phyloP scores from a whole-genome alignment of 2,329 filamentous ascomycete species.

The Colletotrichum lupini region DNA sequence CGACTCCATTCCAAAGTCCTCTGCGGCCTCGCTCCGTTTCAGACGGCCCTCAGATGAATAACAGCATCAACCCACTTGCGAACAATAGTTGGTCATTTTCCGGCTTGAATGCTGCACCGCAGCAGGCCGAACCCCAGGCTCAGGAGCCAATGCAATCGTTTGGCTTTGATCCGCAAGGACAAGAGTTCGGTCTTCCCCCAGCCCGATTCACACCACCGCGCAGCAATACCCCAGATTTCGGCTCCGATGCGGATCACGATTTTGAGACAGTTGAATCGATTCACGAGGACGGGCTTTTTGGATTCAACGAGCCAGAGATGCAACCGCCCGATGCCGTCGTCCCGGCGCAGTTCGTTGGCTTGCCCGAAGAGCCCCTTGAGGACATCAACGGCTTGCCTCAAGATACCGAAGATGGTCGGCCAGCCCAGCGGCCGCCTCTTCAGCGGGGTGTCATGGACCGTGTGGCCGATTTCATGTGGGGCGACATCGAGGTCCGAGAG shows the following conservation, averaged over 20 bases:
- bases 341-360: background rate
- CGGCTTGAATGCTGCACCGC: constrained; percentile 45
- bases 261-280: background rate
- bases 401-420: constrained; percentile 22
- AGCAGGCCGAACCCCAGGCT: background rate
- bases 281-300: background rate
- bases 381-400: constrained; percentile 6
- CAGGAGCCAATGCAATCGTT: constrained; percentile 1
- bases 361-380: background rate
- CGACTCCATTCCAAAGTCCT: constrained; percentile 29
- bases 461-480: constrained; percentile 72
- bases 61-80: constrained; percentile 62
- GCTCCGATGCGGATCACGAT: constrained; percentile 1
- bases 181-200: background rate
- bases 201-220: constrained; percentile 2
- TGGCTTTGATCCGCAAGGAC: background rate
- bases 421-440: constrained; percentile 31
- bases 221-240: constrained; percentile 12
- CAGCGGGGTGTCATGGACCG: constrained; percentile 52
- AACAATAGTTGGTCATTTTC: constrained; percentile 72
- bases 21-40: constrained; percentile 65
- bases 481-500: constrained; percentile 57
- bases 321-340: background rate
- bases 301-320: background rate
- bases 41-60: constrained; percentile 61